These are phyloP conservation scores for Coemansia sp. DNA, from an alignment of 192 early-diverging fungal species.

Conservation along the genomic window DNA sequence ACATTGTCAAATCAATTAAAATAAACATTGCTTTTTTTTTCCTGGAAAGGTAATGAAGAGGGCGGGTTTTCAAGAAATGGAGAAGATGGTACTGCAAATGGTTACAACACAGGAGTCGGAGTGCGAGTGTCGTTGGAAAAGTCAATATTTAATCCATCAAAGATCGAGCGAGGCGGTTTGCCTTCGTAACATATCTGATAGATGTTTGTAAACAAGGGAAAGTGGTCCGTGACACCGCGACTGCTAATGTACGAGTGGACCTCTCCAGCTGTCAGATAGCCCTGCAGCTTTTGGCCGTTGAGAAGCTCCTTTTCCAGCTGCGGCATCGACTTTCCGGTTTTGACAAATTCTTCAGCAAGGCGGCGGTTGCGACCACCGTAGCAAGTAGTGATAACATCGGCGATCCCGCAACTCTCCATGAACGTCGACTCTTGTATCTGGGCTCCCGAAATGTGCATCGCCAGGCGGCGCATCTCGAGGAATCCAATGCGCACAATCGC, in stretches of 20 bases:
- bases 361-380: slow-evolving; percentile 95
- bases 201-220: slow-evolving; percentile 93
- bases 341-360: slow-evolving; percentile 88
- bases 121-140: slow-evolving; percentile 47
- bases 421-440: slow-evolving; percentile 93
- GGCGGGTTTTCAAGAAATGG: too few species aligned
- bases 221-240: slow-evolving; percentile 66
- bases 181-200: slow-evolving; percentile 89
- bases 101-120: slow-evolving; percentile 10
- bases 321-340: slow-evolving; percentile 92
- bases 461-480: slow-evolving; percentile 93
- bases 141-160: slow-evolving; percentile 53
- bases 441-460: slow-evolving; percentile 75
- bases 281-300: slow-evolving; percentile 98
- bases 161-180: slow-evolving; percentile 68
- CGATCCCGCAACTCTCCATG: slow-evolving; percentile 96
- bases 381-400: slow-evolving; percentile 96
- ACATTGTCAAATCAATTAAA: too few species aligned
- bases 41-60: too few species aligned
- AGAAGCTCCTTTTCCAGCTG: slow-evolving; percentile 90
- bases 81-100: not conserved
- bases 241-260: slow-evolving; percentile 77
- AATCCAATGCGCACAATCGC: slow-evolving; percentile 96
- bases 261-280: slow-evolving; percentile 88
- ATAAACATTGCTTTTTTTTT: too few species aligned